Percentiles rank a stretch among this genome's conserved stretches.
These are phyloP conservation scores for Polyplosphaeria fusca DNA, from an alignment of 495 filamentous ascomycete species.

Conservation along the genomic window DNA sequence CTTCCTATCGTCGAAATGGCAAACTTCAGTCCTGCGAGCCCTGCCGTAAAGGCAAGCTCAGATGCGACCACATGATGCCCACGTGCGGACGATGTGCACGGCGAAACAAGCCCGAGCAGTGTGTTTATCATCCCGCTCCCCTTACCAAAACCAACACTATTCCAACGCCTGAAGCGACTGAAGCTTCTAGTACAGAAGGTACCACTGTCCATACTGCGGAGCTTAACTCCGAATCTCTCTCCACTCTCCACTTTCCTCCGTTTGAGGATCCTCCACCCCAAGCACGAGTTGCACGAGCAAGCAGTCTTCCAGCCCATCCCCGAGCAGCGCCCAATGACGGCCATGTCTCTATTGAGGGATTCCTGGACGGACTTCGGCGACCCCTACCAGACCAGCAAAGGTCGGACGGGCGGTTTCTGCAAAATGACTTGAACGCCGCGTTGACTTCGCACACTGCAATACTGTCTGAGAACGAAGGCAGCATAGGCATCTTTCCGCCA, in stretches of 20 bases:
- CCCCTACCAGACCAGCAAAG: conserved; percentile 6
- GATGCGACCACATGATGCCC: conserved; percentile 34
- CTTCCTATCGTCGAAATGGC: conserved; percentile 26
- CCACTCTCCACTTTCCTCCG: background rate
- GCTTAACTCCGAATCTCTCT: background rate
- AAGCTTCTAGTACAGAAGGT: background rate
- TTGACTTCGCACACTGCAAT: conserved; percentile 27
- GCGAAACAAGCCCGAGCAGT: conserved; percentile 28
- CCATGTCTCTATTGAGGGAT: conserved; percentile 7
- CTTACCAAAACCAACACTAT: conserved; percentile 16
- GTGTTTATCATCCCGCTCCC: conserved; percentile 33
- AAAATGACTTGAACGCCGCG: background rate
- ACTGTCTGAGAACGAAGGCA: conserved; percentile 23
- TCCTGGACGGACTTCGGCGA: conserved; percentile 5
- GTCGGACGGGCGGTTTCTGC: background rate
- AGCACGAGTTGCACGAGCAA: conserved; percentile 10
- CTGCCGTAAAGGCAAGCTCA: conserved; percentile 30
- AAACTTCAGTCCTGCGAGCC: conserved; percentile 36
- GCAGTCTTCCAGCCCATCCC: conserved; percentile 26
- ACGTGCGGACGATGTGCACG: conserved; percentile 32
- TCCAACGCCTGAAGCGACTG: conserved; percentile 17
- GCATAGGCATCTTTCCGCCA: conserved; percentile 19
- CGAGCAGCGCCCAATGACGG: conserved; percentile 12
- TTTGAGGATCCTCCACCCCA: background rate
- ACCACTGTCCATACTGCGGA: background rate